These are phyloP conservation scores for Aspergillus bridgeri DNA, from an alignment of 495 filamentous ascomycete genomes.

Conservation along the genomic window DNA sequence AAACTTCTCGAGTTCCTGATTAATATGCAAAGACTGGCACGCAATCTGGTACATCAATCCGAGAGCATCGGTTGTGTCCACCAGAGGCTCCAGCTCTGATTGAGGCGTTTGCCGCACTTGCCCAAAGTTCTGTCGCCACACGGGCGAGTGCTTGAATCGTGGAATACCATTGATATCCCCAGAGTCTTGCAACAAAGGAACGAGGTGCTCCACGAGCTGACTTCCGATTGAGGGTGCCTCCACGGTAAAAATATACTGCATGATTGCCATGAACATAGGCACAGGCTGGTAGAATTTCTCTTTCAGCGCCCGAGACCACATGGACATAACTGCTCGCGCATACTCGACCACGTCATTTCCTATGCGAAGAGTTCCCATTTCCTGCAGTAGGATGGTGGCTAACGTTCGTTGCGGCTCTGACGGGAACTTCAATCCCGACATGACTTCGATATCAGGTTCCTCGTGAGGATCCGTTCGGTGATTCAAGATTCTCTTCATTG, in stretches of 20 bases:
- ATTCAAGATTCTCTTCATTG: constrained; percentile 57
- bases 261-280: constrained; percentile 54
- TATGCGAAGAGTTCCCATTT: constrained; percentile 38
- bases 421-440: constrained; percentile 50
- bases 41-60: constrained; percentile 56
- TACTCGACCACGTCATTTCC: constrained; percentile 52
- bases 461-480: constrained; percentile 47
- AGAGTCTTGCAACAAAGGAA: constrained; percentile 53
- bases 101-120: constrained; percentile 40
- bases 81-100: constrained; percentile 42
- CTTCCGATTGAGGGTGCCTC: constrained; percentile 43
- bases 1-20: constrained; percentile 45
- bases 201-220: constrained; percentile 48
- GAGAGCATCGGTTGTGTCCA: constrained; percentile 56
- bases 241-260: constrained; percentile 51
- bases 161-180: constrained; percentile 57
- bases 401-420: constrained; percentile 50
- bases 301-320: constrained; percentile 62
- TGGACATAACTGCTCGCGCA: constrained; percentile 45
- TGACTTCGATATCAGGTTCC: constrained; percentile 53
- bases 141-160: constrained; percentile 45
- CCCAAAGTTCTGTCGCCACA: constrained; percentile 36
- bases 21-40: constrained; percentile 42
- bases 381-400: constrained; percentile 56
- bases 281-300: constrained; percentile 59